A percentile compares a stretch with the other conserved stretches of the same genome.
Conservation (phyloP, 2,329 filamentous ascomycete genomes). For the Diplodia intermedia region DNA sequence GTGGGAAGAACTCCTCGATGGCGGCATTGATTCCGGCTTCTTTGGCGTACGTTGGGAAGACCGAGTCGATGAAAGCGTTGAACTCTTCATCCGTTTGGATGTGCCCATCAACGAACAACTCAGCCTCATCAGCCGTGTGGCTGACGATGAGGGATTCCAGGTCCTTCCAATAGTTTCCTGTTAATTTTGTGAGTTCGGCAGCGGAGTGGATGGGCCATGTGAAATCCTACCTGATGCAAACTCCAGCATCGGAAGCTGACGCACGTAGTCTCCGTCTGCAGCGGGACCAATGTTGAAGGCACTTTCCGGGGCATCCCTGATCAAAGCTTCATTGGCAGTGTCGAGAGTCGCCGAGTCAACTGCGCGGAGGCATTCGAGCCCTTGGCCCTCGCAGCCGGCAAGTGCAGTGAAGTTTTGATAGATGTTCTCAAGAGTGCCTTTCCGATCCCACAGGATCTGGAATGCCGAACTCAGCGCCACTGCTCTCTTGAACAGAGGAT, state of each 20-base stretch:
- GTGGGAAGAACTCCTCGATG: slow-evolving; percentile 15
- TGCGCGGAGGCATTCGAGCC: slow-evolving; percentile 44
- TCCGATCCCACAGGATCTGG: slow-evolving; percentile 37
- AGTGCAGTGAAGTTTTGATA: slow-evolving; percentile 40
- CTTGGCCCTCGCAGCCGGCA: slow-evolving; percentile 42
- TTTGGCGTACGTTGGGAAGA: slow-evolving; percentile 21
- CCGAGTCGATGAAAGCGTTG: slow-evolving; percentile 10
- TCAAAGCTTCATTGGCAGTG: slow-evolving; percentile 39
- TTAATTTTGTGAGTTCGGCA: not conserved
- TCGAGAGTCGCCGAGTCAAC: slow-evolving; percentile 39
- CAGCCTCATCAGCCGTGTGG: slow-evolving; percentile 36
- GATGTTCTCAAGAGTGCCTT: slow-evolving; percentile 39
- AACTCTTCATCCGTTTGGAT: slow-evolving; percentile 31
- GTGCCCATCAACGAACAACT: slow-evolving; percentile 29
- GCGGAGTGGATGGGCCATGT: not conserved
- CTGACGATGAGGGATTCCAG: slow-evolving; percentile 45
- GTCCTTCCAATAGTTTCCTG: slow-evolving; percentile 47
- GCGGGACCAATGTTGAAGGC: slow-evolving; percentile 45
- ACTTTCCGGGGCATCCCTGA: slow-evolving; percentile 35
- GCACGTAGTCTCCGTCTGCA: slow-evolving; percentile 45
- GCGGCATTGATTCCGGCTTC: slow-evolving; percentile 27
- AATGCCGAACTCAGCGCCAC: slow-evolving; percentile 46
- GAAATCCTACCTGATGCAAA: slow-evolving; percentile 16
- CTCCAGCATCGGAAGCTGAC: slow-evolving; percentile 26
- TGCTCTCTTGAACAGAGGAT: slow-evolving; percentile 54